Percentiles rank a stretch among this genome's conserved stretches.
Evolutionary conservation across 148 eudicot genomes (phyloP).

Genomic region (Rhododendron kiyosumense): DNA sequence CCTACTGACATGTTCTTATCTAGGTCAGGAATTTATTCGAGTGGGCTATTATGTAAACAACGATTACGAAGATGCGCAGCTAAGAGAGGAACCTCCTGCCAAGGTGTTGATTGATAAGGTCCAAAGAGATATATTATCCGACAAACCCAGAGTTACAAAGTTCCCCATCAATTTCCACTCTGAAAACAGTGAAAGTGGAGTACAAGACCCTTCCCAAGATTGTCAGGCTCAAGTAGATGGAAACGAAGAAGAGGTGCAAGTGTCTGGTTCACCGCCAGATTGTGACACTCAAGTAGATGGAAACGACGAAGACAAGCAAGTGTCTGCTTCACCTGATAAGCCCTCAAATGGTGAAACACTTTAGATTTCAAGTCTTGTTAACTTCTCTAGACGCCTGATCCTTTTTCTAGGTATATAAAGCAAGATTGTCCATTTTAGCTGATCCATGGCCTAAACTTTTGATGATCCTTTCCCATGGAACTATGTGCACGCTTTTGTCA

Average conservation of each 20-base stretch:
- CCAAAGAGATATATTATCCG: slow-evolving; percentile 73
- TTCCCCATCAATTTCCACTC: slow-evolving; percentile 88
- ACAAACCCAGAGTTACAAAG: slow-evolving; percentile 90
- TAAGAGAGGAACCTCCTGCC: slow-evolving; percentile 87
- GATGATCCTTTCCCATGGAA: slow-evolving; percentile 1
- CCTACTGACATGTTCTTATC: slow-evolving; percentile 73
- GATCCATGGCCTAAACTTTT: not conserved
- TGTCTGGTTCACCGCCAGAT: slow-evolving; percentile 25
- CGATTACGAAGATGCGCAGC: slow-evolving; percentile 72
- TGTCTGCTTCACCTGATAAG: slow-evolving; percentile 25
- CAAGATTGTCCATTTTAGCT: not conserved
- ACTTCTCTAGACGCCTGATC: not conserved
- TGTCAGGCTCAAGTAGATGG: slow-evolving; percentile 27
- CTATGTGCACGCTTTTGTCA: not conserved
- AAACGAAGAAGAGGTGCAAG: slow-evolving; percentile 24
- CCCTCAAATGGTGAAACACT: not conserved
- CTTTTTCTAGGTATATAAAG: not conserved
- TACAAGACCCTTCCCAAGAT: slow-evolving; percentile 43
- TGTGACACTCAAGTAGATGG: slow-evolving; percentile 26
- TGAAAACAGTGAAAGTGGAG: slow-evolving; percentile 53
- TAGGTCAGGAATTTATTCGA: slow-evolving; percentile 85
- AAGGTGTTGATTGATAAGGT: slow-evolving; percentile 73
- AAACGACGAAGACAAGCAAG: slow-evolving; percentile 24
- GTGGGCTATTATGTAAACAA: slow-evolving; percentile 92
- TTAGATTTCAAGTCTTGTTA: not conserved